phyloP scores from a whole-genome alignment of 257 asterid genomes.

The Salvia hispanica region DNA sequence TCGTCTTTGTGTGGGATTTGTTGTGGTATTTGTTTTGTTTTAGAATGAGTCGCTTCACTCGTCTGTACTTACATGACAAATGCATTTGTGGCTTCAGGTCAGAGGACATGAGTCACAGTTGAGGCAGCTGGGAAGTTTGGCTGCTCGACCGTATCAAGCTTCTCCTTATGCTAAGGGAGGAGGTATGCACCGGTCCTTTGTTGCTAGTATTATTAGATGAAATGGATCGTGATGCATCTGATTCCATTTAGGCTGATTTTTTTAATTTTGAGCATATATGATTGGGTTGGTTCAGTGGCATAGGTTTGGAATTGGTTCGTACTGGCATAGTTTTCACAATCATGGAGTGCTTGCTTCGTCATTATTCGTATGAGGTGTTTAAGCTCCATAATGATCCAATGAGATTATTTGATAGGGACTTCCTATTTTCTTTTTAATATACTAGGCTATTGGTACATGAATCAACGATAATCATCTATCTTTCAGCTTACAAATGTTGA shows the following conservation, averaged over 20 bases:
- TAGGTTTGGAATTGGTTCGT: slow-evolving; percentile 8
- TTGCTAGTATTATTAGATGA: background rate
- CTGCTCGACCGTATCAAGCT: slow-evolving; percentile 45
- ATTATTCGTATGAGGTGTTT: background rate
- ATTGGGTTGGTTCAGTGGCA: slow-evolving; percentile 4
- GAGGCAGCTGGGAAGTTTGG: slow-evolving; percentile 59
- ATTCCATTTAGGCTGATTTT: too few species aligned
- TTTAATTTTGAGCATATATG: background rate
- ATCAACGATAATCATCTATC: background rate
- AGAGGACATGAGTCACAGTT: slow-evolving; percentile 57
- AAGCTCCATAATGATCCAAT: background rate
- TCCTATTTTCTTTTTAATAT: slow-evolving; percentile 7
- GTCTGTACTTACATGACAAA: background rate
- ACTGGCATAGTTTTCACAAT: background rate
- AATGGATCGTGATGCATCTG: too few species aligned
- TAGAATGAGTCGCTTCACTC: slow-evolving; percentile 8
- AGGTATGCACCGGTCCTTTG: slow-evolving; percentile 38
- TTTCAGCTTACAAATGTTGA: background rate
- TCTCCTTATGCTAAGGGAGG: slow-evolving; percentile 46
- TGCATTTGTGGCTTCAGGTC: slow-evolving; percentile 47
- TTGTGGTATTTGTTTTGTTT: background rate
- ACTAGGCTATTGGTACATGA: background rate
- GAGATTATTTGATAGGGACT: slow-evolving; percentile 7
- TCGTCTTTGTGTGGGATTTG: too few species aligned
- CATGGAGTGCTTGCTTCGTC: slow-evolving; percentile 6